These are phyloP conservation scores for Annulohypoxylon truncatum DNA, from an alignment of 2,329 filamentous ascomycete species.

Conservation along the genomic window DNA sequence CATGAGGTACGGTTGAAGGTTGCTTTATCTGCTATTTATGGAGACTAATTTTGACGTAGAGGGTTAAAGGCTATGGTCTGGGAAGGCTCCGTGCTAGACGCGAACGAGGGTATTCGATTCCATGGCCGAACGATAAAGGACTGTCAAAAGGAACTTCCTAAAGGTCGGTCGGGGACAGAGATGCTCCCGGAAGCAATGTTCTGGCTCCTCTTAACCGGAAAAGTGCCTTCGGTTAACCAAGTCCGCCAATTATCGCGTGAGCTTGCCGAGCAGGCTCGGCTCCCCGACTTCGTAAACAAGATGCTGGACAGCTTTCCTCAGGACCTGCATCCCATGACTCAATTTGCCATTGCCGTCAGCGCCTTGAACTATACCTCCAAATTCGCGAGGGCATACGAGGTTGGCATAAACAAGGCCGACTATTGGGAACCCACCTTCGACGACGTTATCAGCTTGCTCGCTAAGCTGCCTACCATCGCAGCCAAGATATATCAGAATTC, in stretches of 20 bases:
- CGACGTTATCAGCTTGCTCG: constrained; percentile 91
- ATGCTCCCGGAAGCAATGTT: constrained; percentile 99
- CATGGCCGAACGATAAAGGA: constrained; percentile 98
- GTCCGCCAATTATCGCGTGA: constrained; percentile 85
- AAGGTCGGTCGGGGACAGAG: constrained; percentile 90
- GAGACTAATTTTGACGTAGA: constrained; percentile 47
- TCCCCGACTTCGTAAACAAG: constrained; percentile 85
- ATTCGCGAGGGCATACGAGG: constrained; percentile 93
- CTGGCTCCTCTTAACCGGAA: constrained; percentile 94
- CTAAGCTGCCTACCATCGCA: constrained; percentile 95
- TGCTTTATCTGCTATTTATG: constrained; percentile 42
- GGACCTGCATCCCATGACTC: constrained; percentile 97
- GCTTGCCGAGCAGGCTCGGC: constrained; percentile 84
- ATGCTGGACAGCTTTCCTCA: constrained; percentile 91
- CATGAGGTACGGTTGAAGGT: constrained; percentile 71
- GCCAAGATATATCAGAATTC: constrained; percentile 98
- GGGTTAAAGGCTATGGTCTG: constrained; percentile 98
- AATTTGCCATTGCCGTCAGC: constrained; percentile 93
- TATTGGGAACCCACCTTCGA: constrained; percentile 99
- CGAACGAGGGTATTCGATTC: constrained; percentile 97
- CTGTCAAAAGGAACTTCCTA: constrained; percentile 92
- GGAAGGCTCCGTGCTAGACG: constrained; percentile 97
- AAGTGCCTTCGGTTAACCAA: constrained; percentile 86
- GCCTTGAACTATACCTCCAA: constrained; percentile 95
- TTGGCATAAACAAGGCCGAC: constrained; percentile 91